phyloP scores from a whole-genome alignment of 139 green algal species.

The Tetradesmus lagerheimii region DNA sequence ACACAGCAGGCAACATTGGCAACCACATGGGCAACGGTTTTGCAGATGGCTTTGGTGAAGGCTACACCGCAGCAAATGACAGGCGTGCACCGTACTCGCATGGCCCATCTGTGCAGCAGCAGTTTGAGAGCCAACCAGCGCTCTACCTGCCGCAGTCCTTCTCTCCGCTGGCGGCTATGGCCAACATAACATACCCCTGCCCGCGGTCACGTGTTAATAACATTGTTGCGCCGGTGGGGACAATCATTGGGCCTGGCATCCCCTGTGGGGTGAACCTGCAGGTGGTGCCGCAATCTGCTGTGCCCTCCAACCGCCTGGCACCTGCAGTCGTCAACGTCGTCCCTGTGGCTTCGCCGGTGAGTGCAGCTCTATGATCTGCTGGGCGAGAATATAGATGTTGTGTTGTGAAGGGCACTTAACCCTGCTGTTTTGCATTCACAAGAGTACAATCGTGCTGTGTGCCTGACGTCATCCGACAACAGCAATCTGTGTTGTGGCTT shows the following conservation, averaged over 20 bases:
- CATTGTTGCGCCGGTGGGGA: slow-evolving; percentile 10
- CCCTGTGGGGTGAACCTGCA: slow-evolving; percentile 18
- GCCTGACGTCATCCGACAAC: no score
- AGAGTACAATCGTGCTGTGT: no score
- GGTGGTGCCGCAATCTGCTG: slow-evolving; percentile 19
- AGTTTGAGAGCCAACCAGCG: slow-evolving; percentile 22
- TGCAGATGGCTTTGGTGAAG: not conserved
- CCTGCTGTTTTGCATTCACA: no score
- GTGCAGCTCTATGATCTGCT: not conserved
- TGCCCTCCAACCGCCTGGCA: not conserved
- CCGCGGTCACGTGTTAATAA: not conserved
- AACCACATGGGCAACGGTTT: slow-evolving; percentile 4
- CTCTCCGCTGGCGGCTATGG: not conserved
- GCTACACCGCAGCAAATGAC: slow-evolving; percentile 15
- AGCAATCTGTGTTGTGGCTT: no score
- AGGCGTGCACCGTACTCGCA: slow-evolving; percentile 1
- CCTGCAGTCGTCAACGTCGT: not conserved
- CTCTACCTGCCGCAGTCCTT: slow-evolving; percentile 18
- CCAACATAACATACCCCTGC: slow-evolving; percentile 30
- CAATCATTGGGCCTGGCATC: slow-evolving; percentile 30
- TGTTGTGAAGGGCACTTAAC: no score
- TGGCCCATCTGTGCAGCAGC: not conserved
- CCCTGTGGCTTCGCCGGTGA: not conserved
- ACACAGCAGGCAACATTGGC: not conserved
- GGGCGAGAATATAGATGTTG: no score